Evolutionary conservation across 257 asterid species (phyloP), one percentile per base, ranked within the genome.

Genomic region (Verbascum thapsus): DNA sequence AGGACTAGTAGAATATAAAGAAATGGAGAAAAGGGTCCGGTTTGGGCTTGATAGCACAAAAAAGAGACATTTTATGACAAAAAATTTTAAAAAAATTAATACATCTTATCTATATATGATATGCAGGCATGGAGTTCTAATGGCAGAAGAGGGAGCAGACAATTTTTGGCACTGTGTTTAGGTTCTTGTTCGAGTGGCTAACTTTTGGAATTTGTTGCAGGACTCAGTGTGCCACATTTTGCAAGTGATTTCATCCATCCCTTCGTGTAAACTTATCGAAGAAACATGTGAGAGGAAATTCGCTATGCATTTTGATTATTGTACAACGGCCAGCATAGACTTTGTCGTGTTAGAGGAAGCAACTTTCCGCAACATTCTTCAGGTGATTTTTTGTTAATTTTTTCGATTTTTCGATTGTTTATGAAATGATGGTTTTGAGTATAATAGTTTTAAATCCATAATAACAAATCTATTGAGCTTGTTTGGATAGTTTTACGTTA

Each of bases 71-170:
- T 58, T 74, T 70, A 50, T 75, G 74, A 68, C 44, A 50, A 76
- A 63, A 72, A 80, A 72, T 60, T 74, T 58, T 58, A 11, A 48
- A 71, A 64, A 68, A 83, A 83, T 91, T 88, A 70, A 88, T 78
- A 73, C 77, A 16, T 83, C 78, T 86, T 71, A 58, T 88, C 88
- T 88, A 83, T 80, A 76, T 76, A 83, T 85, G 79, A 79, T 65
- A 80, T 89, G 98, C 98, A 92, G 98, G 98, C 87, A 77, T 73
- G 97, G 91, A 81, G 89, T 86, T 81, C 92, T 76, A 78, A 72
- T 80, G 78, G 95, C 73, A 72, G 95, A 80, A 78, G 97, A 80
- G 80, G 91, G 73, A 77, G 96, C 78, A 78, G 91, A 82, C 83
- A 83, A 61, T 83, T 85, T n/a, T 76, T 83, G 96, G 96, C 76